phyloP scores from a whole-genome alignment of 2,329 filamentous ascomycete genomes.

The Coniosporium tulheliwenetii region DNA sequence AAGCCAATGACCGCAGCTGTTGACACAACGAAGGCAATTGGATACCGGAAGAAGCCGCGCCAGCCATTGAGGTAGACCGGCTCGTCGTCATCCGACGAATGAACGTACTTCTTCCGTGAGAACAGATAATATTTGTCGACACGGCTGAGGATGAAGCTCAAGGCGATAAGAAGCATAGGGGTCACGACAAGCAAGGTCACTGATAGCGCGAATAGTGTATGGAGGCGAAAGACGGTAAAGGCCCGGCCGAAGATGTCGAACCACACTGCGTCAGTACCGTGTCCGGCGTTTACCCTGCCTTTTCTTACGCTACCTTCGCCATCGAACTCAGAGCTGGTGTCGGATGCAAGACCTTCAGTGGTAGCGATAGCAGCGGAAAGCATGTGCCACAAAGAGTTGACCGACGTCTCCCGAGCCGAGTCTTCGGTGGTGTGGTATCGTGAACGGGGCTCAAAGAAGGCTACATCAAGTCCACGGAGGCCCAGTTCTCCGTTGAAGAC shows the following conservation, averaged over 20 bases:
- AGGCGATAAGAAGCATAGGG: constrained; percentile 54
- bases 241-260: constrained; percentile 77
- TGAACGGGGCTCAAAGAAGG: constrained; percentile 75
- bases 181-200: constrained; percentile 68
- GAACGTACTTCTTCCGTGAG: constrained; percentile 45
- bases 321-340: constrained; percentile 52
- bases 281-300: constrained; percentile 50
- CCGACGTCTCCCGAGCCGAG: constrained; percentile 63
- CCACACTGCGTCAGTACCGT: constrained; percentile 63
- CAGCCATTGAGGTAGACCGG: constrained; percentile 54
- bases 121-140: constrained; percentile 84
- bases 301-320: constrained; percentile 34
- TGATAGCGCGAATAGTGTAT: constrained; percentile 77
- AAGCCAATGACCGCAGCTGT: constrained; percentile 54
- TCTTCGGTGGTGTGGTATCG: constrained; percentile 88
- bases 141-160: constrained; percentile 53
- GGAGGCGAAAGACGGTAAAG: constrained; percentile 65
- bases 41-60: constrained; percentile 73
- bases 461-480: constrained; percentile 77
- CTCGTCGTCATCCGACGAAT: constrained; percentile 42
- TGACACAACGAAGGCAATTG: constrained; percentile 55
- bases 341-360: constrained; percentile 52
- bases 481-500: constrained; percentile 66
- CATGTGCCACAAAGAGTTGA: constrained; percentile 79
- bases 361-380: constrained; percentile 68